These are phyloP conservation scores for Hypericum androsaemum DNA, from an alignment of 345 rosid genomes.

Conservation along the genomic window DNA sequence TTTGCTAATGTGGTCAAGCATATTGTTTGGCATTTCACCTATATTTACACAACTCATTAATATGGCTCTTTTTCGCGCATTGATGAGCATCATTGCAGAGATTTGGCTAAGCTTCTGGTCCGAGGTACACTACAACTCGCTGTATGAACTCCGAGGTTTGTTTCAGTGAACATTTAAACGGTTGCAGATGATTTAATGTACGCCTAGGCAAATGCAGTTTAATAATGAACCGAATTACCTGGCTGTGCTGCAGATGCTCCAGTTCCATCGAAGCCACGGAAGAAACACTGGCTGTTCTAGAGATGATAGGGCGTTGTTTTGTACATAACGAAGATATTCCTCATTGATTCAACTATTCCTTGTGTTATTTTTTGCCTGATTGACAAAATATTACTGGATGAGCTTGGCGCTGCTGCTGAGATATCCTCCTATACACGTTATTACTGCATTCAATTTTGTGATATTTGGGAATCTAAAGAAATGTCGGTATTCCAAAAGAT, in stretches of 20 bases:
- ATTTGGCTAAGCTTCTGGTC: slow-evolving; percentile 99
- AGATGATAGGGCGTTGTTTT: too few species aligned
- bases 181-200: background rate
- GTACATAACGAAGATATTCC: too few species aligned
- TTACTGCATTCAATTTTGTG: too few species aligned
- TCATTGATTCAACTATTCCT: too few species aligned
- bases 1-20: background rate
- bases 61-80: slow-evolving; percentile 1
- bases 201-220: background rate
- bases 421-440: too few species aligned
- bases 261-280: slow-evolving; percentile 56
- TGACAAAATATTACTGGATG: too few species aligned
- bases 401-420: too few species aligned
- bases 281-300: slow-evolving; percentile 87
- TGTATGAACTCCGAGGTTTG: slow-evolving; percentile 72
- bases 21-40: too few species aligned
- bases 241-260: slow-evolving; percentile 48
- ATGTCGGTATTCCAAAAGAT: too few species aligned
- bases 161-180: slow-evolving; percentile 5
- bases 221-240: slow-evolving; percentile 2
- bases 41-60: too few species aligned
- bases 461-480: too few species aligned
- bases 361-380: too few species aligned
- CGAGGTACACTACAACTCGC: slow-evolving; percentile 95
- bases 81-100: slow-evolving; percentile 39